Base-by-base conservation (phyloP, 306 rosid species). In the Cyclanthera cordifolia region DNA sequence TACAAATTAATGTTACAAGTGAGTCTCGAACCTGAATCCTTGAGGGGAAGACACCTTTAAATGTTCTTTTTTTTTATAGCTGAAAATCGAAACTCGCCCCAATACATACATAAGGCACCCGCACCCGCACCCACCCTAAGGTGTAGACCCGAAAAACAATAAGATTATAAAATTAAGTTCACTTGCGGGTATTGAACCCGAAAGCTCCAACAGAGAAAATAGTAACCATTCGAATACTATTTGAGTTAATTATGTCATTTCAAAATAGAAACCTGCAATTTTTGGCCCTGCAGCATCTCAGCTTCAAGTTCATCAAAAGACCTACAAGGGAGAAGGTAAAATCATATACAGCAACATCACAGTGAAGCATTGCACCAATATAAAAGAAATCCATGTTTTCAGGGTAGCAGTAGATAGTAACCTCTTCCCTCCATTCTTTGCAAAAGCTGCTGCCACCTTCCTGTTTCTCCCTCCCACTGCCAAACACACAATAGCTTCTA, bases 401-500 rank as follows among this genome's bases (percentile, higher is more conserved):
- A 77, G 55, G 75, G 23, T 56, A 73, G 56, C 11, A 54, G 23
- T 34, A 70, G 68, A 39, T 34, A 70, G 68, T 51, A 71, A 91
- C 96, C 96, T 82, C 75, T 87, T 89, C 53, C 97, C 97, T 49
- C 73, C 87, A 60, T 76, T 47, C 81, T 50, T 82, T 23, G 96
- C 96, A 77, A 79, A 91, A 78, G 97, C 97, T 55, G 85, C 97
- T 2, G 92, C 95, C 41, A 91, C 95, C 75, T 85, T 91, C 79
- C 97, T 87, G 79, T 91, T 91, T 82, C 97, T 85, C 80, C 97
- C 97, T 70, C 97, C 97, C 84, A 87, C 96, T 89, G 87, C 63
- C 79, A 86, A 74, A 76, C 72, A 78, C 67, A 74, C 10, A 72
- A 20, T 32, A 19, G 47, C 51, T 37, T 50, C 60, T 28, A 16